Conservation (phyloP, 306 rosid species). For the Cucurbita maxima region DNA sequence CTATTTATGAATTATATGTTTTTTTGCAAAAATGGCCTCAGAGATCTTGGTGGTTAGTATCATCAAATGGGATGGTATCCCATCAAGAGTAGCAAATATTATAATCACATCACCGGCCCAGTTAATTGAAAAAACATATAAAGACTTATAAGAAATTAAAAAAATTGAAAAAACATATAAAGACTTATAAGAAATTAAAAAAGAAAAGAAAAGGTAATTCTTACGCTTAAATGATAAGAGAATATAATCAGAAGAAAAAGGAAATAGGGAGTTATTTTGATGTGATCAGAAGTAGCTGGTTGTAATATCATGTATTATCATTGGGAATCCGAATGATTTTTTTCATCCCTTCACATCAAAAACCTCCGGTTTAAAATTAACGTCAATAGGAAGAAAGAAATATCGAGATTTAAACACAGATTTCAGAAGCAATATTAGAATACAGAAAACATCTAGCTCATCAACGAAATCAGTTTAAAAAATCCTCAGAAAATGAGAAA, state of each 20-base stretch:
- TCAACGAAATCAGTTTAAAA: too few relatives aligned
- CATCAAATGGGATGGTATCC: neutral
- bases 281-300: slow-evolving; percentile 15
- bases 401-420: too few relatives aligned
- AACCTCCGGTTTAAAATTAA: neutral
- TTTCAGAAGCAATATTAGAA: too few relatives aligned
- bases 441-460: too few relatives aligned
- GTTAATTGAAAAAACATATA: neutral
- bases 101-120: slow-evolving; percentile 3
- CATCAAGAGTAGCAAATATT: slow-evolving; percentile 18
- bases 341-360: slow-evolving; percentile 6
- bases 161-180: neutral
- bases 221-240: neutral
- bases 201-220: neutral
- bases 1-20: too few relatives aligned
- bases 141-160: neutral
- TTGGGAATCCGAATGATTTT: slow-evolving; percentile 16
- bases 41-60: slow-evolving; percentile 14
- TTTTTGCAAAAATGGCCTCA: neutral
- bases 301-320: slow-evolving; percentile 8
- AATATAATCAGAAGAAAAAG: neutral
- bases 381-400: too few relatives aligned
- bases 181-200: neutral
- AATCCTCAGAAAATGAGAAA: too few relatives aligned
- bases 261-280: neutral